phyloP scores from a whole-genome alignment of 1,139 yeast genomes.

The Pneumocystis jirovecii region DNA sequence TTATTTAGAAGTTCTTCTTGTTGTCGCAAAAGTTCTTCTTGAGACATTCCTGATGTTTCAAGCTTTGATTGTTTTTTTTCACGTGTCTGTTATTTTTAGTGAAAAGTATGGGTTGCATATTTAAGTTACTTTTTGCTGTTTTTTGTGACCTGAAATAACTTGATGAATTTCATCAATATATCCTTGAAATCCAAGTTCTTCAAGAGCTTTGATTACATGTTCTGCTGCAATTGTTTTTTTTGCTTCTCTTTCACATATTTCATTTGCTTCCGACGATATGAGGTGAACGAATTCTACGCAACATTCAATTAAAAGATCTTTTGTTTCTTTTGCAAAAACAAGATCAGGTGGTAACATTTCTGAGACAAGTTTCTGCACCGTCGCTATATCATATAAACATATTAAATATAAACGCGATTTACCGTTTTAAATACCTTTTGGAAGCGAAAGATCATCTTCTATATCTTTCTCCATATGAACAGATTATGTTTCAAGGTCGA shows the following conservation, averaged over 20 bases:
- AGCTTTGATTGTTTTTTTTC: conserved; percentile 87
- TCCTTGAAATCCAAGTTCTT: conserved; percentile 73
- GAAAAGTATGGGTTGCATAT: not conserved
- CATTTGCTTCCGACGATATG: conserved; percentile 82
- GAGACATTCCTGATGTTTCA: conserved; percentile 80
- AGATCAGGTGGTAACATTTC: conserved; percentile 79
- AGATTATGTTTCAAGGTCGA: not conserved
- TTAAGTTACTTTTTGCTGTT: conserved; percentile 38
- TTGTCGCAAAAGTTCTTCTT: conserved; percentile 78
- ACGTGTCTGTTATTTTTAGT: conserved; percentile 3
- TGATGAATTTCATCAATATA: conserved; percentile 72
- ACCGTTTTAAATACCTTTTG: conserved; percentile 23
- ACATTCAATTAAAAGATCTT: conserved; percentile 90
- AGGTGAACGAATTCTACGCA: conserved; percentile 94
- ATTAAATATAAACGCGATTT: not conserved
- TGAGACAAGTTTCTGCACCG: conserved; percentile 85
- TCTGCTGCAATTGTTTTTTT: conserved; percentile 95
- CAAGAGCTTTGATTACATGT: conserved; percentile 82
- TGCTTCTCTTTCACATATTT: conserved; percentile 89
- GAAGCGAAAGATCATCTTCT: conserved; percentile 29
- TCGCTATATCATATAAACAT: conserved; percentile 34
- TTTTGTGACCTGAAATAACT: conserved; percentile 75
- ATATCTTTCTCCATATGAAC: not conserved
- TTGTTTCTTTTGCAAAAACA: conserved; percentile 80
- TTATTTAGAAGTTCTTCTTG: conserved; percentile 87